Percentiles rank a stretch among this genome's conserved stretches.
These are phyloP conservation scores for Colletotrichum sp. DNA, from an alignment of 2,329 filamentous ascomycete species.

Conservation along the genomic window DNA sequence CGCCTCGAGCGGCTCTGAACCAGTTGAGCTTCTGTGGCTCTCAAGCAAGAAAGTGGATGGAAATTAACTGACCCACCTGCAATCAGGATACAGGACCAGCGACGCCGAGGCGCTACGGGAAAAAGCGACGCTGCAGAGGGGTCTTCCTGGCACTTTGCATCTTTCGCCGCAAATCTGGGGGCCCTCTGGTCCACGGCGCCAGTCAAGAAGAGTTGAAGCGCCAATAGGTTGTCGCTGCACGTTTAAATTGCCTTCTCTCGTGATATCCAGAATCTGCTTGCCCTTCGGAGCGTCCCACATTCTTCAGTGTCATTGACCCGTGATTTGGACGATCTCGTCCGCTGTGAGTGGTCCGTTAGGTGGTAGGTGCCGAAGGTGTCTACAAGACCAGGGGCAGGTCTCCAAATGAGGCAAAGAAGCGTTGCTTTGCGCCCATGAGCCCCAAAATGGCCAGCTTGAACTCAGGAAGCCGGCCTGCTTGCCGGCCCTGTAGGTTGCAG, in stretches of 20 bases:
- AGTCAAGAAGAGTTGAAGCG: background rate
- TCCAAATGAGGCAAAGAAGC: background rate
- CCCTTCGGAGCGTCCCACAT: background rate
- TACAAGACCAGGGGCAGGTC: background rate
- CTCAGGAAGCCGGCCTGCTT: background rate
- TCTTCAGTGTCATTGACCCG: background rate
- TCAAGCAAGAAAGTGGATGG: background rate
- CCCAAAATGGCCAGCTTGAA: background rate
- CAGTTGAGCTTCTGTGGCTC: background rate
- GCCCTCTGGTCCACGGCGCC: background rate
- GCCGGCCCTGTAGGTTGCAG: background rate
- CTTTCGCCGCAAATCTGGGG: background rate
- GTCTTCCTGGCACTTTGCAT: background rate
- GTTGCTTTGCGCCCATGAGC: background rate
- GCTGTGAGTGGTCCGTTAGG: background rate
- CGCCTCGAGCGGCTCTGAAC: background rate
- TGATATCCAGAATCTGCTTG: background rate
- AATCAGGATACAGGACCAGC: background rate
- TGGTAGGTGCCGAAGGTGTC: background rate
- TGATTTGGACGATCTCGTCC: background rate
- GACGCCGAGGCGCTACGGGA: slow-evolving; percentile 8
- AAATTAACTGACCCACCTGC: slow-evolving; percentile 12
- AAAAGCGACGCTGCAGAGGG: slow-evolving; percentile 7
- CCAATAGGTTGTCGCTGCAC: background rate
- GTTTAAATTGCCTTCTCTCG: slow-evolving; percentile 10